Base-by-base conservation (phyloP, 108 stramenopile species). In the Chaetoceros tenuissimus region DNA sequence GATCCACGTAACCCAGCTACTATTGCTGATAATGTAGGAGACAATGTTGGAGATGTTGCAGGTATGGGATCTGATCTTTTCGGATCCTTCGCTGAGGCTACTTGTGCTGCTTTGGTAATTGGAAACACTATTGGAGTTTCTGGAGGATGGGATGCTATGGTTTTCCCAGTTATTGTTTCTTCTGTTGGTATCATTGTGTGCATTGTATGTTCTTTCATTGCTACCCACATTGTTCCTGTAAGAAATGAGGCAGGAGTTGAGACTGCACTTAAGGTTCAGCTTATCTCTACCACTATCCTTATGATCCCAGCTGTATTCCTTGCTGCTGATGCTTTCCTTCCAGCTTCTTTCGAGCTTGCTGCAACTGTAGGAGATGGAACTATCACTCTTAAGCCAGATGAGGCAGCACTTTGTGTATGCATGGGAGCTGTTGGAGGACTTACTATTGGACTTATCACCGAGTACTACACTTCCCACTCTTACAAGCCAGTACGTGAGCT, bases 11-110 rank as follows among this genome's bases (percentile, higher is more conserved):
- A 98, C 82, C 97, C 98, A 19, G 98, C 98, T 30, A 95, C 94
- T 22, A 98, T 98, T 73, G 98, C 98, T n/a, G 98, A 98, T 62
- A 98, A 98, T 68, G 98, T 98, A 23, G 98, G 98, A 40, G 98
- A 98, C 78, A 98, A 98, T 76, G 98, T 98, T 29, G 96, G 96
- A 43, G 97, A 98, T 62, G 95, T 98, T 22, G 97, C 97, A 49
- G 96, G 96, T 64, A 98, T 98, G 98, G 98, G 98, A 60, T 87
- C 92, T 21, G 98, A 98, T 89, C 79, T 99, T 19, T 99, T 99
- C 64, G 98, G 96, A 63, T 89, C 86, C 55, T 97, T 97, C 59
- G 98, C 96, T 28, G 96, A 96, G 73, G 84, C 96, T 34, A 99
- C 96, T 50, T 97, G 96, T 70, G 98, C 98, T 28, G 94, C 96